Evolutionary conservation across 495 filamentous ascomycete genomes (phyloP).

Genomic region (Neurospora terricola): DNA sequence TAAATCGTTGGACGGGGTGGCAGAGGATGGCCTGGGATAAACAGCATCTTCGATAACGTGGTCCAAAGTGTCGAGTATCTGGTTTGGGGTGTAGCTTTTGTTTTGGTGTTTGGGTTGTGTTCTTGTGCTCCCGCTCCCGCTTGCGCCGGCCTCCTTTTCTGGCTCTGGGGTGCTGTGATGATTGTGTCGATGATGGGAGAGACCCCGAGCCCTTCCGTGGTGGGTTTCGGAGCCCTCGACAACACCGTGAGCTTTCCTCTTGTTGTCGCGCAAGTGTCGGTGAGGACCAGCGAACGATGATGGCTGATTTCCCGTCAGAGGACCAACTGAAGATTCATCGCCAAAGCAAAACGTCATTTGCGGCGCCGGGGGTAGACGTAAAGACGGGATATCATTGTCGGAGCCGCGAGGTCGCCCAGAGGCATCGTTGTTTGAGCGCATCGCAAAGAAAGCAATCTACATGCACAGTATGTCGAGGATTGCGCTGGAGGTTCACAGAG

Average conservation of each 20-base stretch:
- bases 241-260: conserved; percentile 1
- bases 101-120: not conserved
- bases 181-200: not conserved
- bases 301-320: conserved; percentile 21
- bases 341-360: conserved; percentile 49
- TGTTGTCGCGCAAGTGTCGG: conserved; percentile 26
- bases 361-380: conserved; percentile 18
- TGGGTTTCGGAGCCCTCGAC: not conserved
- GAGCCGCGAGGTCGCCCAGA: conserved; percentile 16
- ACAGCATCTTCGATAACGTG: not conserved
- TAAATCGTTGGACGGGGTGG: conserved; percentile 15
- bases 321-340: conserved; percentile 42
- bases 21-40: conserved; percentile 4
- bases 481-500: not conserved
- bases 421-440: conserved; percentile 16
- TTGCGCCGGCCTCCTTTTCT: not conserved
- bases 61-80: not conserved
- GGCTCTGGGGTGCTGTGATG: not conserved
- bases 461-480: not conserved
- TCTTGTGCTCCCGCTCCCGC: not conserved
- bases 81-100: not conserved
- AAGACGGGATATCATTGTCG: conserved; percentile 18
- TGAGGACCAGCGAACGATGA: conserved; percentile 14
- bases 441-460: not conserved
- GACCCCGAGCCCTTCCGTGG: not conserved